Evolutionary conservation across 106 monocot species (phyloP).

Genomic region (Iris macrosiphon): DNA sequence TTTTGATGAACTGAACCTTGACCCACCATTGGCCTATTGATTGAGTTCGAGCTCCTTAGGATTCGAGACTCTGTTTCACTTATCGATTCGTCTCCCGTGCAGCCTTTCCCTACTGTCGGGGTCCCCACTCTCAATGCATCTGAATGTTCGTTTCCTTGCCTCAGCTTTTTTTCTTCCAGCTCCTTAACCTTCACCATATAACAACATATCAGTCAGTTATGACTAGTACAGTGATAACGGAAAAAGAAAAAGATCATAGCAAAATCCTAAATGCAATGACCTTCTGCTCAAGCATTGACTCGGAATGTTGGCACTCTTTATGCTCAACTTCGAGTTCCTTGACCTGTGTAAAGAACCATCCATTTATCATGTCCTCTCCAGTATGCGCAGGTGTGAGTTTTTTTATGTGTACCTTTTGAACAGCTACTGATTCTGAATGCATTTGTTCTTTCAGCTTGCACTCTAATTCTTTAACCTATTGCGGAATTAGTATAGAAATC

Average conservation of each 20-base stretch:
- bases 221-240: not conserved
- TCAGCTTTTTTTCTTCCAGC: conserved; percentile 43
- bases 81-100: conserved; percentile 20
- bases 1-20: conserved; percentile 28
- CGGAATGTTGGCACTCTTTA: conserved; percentile 26
- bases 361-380: no score
- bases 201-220: not conserved
- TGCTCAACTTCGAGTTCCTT: conserved; percentile 40
- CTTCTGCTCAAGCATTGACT: conserved; percentile 31
- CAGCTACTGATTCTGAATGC: conserved; percentile 24
- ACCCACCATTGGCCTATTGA: conserved; percentile 22
- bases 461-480: conserved; percentile 62
- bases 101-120: conserved; percentile 11
- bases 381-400: no score
- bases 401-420: conserved; percentile 27
- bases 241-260: not conserved
- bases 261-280: not conserved
- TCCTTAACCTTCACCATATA: conserved; percentile 35
- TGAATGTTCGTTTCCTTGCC: conserved; percentile 24
- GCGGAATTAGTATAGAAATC: no score
- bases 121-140: conserved; percentile 15
- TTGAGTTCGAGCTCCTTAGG: conserved; percentile 37
- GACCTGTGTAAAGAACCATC: no score
- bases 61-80: conserved; percentile 35
- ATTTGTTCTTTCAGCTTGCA: conserved; percentile 48